Evolutionary conservation across 495 filamentous ascomycete species (phyloP).

Genomic region (Aspergillus heteromorphus): DNA sequence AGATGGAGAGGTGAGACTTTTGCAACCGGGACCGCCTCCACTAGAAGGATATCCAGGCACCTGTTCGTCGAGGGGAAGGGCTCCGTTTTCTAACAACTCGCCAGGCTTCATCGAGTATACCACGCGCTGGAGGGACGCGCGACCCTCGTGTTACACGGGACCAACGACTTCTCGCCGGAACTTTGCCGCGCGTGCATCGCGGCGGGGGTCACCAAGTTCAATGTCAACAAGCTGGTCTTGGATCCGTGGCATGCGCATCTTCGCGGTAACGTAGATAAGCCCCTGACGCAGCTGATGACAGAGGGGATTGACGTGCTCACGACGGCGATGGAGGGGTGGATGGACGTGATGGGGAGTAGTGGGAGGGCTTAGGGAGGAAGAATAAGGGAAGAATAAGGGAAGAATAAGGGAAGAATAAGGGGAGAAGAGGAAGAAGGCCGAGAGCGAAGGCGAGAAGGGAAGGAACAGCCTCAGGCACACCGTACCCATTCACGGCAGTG

Average conservation of each 20-base stretch:
- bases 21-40: too few species aligned
- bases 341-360: constrained; percentile 59
- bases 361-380: constrained; percentile 46
- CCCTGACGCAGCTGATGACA: constrained; percentile 60
- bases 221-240: constrained; percentile 70
- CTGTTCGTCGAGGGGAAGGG: too few species aligned
- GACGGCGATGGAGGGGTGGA: constrained; percentile 57
- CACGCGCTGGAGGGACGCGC: constrained; percentile 40
- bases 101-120: constrained; percentile 14
- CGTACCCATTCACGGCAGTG: too few species aligned
- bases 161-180: constrained; percentile 57
- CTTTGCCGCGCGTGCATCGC: constrained; percentile 54
- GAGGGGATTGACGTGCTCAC: constrained; percentile 58
- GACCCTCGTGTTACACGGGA: constrained; percentile 64
- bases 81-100: too few species aligned
- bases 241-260: constrained; percentile 52
- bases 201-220: constrained; percentile 62
- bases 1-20: constrained; percentile 47
- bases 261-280: constrained; percentile 53
- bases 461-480: background rate
- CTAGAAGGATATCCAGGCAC: too few species aligned
- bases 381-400: background rate
- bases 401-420: background rate
- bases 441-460: too few species aligned
- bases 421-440: background rate